phyloP scores from a whole-genome alignment of 306 rosid genomes.

The Lathyrus oleraceus region DNA sequence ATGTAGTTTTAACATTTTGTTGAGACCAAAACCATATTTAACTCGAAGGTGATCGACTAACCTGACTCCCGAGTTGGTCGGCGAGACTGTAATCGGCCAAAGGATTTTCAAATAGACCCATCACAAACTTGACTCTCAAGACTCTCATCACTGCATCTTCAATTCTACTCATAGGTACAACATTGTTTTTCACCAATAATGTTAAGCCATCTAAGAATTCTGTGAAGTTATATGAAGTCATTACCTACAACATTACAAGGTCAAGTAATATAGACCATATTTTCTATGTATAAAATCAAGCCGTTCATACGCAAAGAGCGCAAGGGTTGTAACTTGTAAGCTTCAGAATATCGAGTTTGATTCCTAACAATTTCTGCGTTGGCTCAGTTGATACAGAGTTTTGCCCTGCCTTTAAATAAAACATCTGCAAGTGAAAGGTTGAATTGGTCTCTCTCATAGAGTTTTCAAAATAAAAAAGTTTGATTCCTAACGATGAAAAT shows the following conservation, averaged over 20 bases:
- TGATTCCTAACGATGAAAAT: not conserved
- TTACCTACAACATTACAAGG: constrained; percentile 31
- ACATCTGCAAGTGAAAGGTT: too few relatives aligned
- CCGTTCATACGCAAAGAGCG: too few relatives aligned
- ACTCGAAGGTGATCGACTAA: not conserved
- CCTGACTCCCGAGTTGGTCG: constrained; percentile 38
- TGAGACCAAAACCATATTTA: not conserved
- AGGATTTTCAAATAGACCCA: constrained; percentile 47
- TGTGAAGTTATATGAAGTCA: constrained; percentile 38
- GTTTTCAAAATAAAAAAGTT: too few relatives aligned
- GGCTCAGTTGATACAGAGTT: too few relatives aligned
- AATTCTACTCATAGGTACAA: constrained; percentile 39
- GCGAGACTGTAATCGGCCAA: constrained; percentile 39
- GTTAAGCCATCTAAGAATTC: constrained; percentile 35
- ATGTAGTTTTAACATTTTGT: not conserved
- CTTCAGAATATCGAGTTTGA: too few relatives aligned
- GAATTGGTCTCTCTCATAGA: not conserved
- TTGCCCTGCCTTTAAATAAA: too few relatives aligned
- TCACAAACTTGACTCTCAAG: constrained; percentile 39
- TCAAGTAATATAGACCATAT: not conserved
- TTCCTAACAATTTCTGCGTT: too few relatives aligned
- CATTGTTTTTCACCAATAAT: constrained; percentile 28
- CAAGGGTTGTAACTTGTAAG: too few relatives aligned
- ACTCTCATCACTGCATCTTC: constrained; percentile 45
- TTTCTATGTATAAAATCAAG: too few relatives aligned